Percentiles rank a stretch among this genome's conserved stretches.
Conservation (phyloP, 352 stramenopile species). For the Phytopythium ostracodes region DNA sequence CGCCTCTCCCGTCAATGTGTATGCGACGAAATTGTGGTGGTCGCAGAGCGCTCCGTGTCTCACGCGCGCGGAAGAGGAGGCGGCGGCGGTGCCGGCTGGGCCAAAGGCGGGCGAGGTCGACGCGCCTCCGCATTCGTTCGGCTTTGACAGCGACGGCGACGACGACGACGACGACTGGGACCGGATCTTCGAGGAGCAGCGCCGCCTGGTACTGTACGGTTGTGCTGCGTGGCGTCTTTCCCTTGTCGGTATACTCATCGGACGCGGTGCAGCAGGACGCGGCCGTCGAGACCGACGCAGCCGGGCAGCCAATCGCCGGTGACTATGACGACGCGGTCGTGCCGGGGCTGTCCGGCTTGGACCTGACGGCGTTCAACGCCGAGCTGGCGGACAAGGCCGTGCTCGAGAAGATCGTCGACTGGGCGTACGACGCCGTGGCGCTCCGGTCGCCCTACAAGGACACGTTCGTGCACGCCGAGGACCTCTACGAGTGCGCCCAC, state of each 20-base stretch:
- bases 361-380: conserved; percentile 55
- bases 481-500: conserved; percentile 39
- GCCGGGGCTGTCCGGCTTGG: conserved; percentile 35
- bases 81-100: not conserved
- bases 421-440: conserved; percentile 53
- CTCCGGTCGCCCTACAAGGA: conserved; percentile 33
- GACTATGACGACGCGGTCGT: conserved; percentile 6
- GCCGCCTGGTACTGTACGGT: conserved; percentile 1
- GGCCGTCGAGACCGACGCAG: conserved; percentile 11
- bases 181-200: conserved; percentile 9
- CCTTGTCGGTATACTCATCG: not conserved
- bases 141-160: not conserved
- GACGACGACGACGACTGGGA: conserved; percentile 7
- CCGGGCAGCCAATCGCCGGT: not conserved
- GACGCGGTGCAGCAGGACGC: not conserved
- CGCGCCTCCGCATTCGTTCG: not conserved
- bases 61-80: not conserved
- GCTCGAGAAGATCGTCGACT: conserved; percentile 54
- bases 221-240: not conserved
- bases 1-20: not conserved
- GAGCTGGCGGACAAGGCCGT: conserved; percentile 46
- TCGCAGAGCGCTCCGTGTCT: not conserved
- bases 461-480: conserved; percentile 42
- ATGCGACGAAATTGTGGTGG: not conserved
- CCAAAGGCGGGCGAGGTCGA: not conserved